A percentile compares a stretch with the other conserved stretches of the same genome.
These are phyloP conservation scores for Alternaria ethzedia DNA, from an alignment of 2,329 filamentous ascomycete genomes.

Conservation along the genomic window DNA sequence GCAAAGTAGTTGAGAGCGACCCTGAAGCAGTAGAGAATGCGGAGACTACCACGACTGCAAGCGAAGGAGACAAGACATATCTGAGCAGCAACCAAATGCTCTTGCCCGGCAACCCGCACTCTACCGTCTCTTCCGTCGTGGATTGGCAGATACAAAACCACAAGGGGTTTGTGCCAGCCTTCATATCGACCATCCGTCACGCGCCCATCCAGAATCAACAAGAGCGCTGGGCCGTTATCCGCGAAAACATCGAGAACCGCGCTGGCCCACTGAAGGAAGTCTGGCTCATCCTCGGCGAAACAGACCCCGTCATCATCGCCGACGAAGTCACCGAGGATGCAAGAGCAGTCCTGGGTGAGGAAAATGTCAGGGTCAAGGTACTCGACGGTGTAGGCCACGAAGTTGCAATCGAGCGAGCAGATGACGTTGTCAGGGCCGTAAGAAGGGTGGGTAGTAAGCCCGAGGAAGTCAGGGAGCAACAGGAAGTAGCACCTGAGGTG, in stretches of 20 bases:
- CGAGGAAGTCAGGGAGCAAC: conserved; percentile 2
- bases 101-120: conserved; percentile 57
- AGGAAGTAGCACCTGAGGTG: conserved; percentile 1
- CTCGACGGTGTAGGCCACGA: conserved; percentile 71
- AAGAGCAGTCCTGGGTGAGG: conserved; percentile 60
- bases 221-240: conserved; percentile 66
- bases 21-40: conserved; percentile 28
- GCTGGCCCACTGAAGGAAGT: conserved; percentile 58
- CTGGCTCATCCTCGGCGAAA: conserved; percentile 68
- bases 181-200: conserved; percentile 72
- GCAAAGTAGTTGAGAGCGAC: conserved; percentile 35
- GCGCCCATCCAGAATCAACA: conserved; percentile 72
- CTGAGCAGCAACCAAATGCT: conserved; percentile 45
- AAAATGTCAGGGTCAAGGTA: conserved; percentile 64
- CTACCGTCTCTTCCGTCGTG: conserved; percentile 68
- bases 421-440: conserved; percentile 58
- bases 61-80: conserved; percentile 29
- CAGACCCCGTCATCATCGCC: conserved; percentile 71
- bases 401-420: conserved; percentile 67
- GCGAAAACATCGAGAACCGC: conserved; percentile 44
- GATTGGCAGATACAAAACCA: conserved; percentile 73
- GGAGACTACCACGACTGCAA: conserved; percentile 14
- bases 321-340: conserved; percentile 70
- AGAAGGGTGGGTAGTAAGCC: conserved; percentile 7
- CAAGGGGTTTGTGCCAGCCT: conserved; percentile 70